A percentile compares a stretch with the other conserved stretches of the same genome.
Evolutionary conservation across 2,329 filamentous ascomycete genomes (phyloP).

Genomic region (Fusarium sp.): DNA sequence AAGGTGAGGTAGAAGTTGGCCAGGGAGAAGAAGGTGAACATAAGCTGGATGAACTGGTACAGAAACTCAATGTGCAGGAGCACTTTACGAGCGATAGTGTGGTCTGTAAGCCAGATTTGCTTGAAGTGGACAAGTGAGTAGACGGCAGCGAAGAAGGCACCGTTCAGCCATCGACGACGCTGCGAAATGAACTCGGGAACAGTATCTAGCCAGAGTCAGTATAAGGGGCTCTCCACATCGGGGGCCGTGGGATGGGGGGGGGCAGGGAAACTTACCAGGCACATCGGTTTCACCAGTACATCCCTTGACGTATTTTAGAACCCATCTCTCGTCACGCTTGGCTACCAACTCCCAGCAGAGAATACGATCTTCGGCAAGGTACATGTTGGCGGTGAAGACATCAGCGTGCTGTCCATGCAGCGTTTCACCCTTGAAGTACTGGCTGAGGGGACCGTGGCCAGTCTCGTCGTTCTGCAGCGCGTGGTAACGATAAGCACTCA

Average conservation of each 20-base stretch:
- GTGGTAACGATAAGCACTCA: conserved; percentile 95
- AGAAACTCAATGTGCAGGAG: conserved; percentile 94
- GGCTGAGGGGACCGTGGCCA: conserved; percentile 91
- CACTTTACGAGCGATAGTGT: conserved; percentile 87
- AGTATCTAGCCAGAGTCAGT: conserved; percentile 67
- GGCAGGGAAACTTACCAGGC: conserved; percentile 78
- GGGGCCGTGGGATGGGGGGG: background rate
- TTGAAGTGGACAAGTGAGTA: conserved; percentile 96
- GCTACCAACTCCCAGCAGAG: conserved; percentile 95
- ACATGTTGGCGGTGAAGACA: conserved; percentile 98
- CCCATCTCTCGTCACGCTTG: conserved; percentile 94
- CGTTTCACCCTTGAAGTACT: conserved; percentile 99
- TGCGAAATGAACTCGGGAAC: conserved; percentile 98
- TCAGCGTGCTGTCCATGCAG: conserved; percentile 95
- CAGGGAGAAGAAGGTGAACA: conserved; percentile 98
- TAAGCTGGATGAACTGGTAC: conserved; percentile 90
- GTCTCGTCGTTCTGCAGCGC: conserved; percentile 96
- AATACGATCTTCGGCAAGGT: conserved; percentile 88
- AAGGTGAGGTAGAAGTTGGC: conserved; percentile 99
- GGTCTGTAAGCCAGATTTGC: conserved; percentile 93
- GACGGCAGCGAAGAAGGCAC: conserved; percentile 97
- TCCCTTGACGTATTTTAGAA: conserved; percentile 96
- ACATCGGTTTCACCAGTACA: conserved; percentile 98
- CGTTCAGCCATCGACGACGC: conserved; percentile 95
- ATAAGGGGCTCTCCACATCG: background rate